Base-by-base conservation (phyloP, 176 grass and related monocot species). In the Chrysopogon serrulatus region DNA sequence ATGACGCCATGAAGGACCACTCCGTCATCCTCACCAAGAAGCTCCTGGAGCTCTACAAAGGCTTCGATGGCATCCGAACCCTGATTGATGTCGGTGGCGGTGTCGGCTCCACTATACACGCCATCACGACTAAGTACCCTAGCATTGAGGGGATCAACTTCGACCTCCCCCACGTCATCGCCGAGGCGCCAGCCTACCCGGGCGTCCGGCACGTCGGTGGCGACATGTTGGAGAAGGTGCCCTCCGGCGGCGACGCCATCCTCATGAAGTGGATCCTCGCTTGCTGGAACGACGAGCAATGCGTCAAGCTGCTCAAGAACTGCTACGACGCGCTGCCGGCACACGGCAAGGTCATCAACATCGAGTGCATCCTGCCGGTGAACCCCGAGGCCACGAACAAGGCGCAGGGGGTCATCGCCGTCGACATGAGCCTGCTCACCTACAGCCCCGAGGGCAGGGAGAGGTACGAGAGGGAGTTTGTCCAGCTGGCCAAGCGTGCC, bases 231-330 rank as follows among this genome's bases (percentile, higher is more conserved):
- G 12, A 78, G 32, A 70, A n/a, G 10, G 92, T 97, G 30, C 95
- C 95, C 23, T 40, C 53, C 40, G 90, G 83, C 40, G 90, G 79
- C 11, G 93, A 92, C 85, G 90, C 93, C 34, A 92, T 95, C 61
- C 82, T 92, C 19, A 95, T 95, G 90, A 95, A 95, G 90, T 95
- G 90, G 90, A 95, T 95, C 60, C 79, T 95, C 71, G 88, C 92
- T 7, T 90, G 92, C 78, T 95, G 93, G 90, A 90, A 90, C 57
- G 93, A 92, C n/a, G 65, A 87, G 66, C 93, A 90, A 8, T 97
- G 90, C 16, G 65, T 84, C 2, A 83, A 43, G 15, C 78, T 97
- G 24, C 87, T 97, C 77, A 91, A 89, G 90, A 92, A 97, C 81
- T 97, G 95, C 90, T 87, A 89, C 78, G 85, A 92, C 41, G 95